A percentile compares a stretch with the other conserved stretches of the same genome.
Evolutionary conservation across 495 filamentous ascomycete species (phyloP).

Genomic region (Xylaria scruposa): DNA sequence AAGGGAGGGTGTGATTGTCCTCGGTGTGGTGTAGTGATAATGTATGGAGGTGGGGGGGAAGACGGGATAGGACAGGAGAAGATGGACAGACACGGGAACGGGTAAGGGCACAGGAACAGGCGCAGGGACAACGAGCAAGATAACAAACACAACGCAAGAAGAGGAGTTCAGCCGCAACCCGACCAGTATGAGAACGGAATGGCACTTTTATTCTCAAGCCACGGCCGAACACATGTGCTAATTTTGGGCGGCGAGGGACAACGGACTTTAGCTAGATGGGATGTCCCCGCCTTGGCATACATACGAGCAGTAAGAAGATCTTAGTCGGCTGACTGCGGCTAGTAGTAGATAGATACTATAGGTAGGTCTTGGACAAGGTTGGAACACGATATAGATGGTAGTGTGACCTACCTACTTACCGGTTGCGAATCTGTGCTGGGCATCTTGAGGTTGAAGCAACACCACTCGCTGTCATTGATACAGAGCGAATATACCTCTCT

Average conservation of each 20-base stretch:
- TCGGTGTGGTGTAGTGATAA: conserved; percentile 19
- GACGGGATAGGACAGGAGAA: neutral
- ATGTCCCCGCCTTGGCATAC: conserved; percentile 6
- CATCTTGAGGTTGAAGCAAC: neutral
- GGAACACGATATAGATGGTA: neutral
- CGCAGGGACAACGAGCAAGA: conserved; percentile 63
- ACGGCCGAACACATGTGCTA: neutral
- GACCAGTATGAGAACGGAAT: neutral
- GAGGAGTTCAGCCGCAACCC: conserved; percentile 74
- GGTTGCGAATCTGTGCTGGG: neutral
- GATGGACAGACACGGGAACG: conserved; percentile 1
- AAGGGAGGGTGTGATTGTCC: conserved; percentile 15
- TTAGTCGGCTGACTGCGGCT: neutral
- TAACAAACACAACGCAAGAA: conserved; percentile 78
- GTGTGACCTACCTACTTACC: conserved; percentile 4
- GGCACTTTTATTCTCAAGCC: neutral
- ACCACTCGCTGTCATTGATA: neutral
- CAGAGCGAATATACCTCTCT: neutral
- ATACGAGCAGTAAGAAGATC: neutral
- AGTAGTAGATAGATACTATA: neutral
- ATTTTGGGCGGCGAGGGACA: conserved; percentile 5
- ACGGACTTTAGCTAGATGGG: neutral
- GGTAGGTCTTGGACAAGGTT: neutral
- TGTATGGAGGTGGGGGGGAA: conserved; percentile 5
- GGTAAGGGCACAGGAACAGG: conserved; percentile 31